Percentiles rank a stretch among this genome's conserved stretches.
These are phyloP conservation scores for Boletus pseudopeckii DNA, from an alignment of 768 basidiomycete genomes.

Conservation along the genomic window DNA sequence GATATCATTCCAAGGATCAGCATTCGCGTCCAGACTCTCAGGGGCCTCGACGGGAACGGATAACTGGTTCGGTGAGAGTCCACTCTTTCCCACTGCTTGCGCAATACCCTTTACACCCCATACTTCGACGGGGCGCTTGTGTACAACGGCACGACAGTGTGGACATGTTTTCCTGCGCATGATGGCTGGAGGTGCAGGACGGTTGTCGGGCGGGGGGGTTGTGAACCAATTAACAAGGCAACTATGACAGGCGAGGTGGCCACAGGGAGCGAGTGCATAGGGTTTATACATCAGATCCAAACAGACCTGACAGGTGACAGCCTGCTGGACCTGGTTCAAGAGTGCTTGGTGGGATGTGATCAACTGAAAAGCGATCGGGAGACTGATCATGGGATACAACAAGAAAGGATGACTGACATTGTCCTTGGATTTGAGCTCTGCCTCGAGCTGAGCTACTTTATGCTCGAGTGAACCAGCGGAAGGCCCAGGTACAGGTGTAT, in stretches of 20 bases:
- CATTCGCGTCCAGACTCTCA: slow-evolving; percentile 21
- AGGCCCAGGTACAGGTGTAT: background rate
- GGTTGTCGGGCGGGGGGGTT: slow-evolving; percentile 34
- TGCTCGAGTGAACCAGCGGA: slow-evolving; percentile 10
- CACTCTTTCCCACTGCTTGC: slow-evolving; percentile 48
- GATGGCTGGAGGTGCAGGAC: slow-evolving; percentile 23
- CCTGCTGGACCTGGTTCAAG: slow-evolving; percentile 54
- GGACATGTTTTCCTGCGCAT: slow-evolving; percentile 42
- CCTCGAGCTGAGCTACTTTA: slow-evolving; percentile 39
- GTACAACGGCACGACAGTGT: slow-evolving; percentile 43
- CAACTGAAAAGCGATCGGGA: slow-evolving; percentile 33
- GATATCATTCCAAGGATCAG: slow-evolving; percentile 66
- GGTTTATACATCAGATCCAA: slow-evolving; percentile 71
- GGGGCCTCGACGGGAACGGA: slow-evolving; percentile 28
- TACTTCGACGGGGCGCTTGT: slow-evolving; percentile 44
- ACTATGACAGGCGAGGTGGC: slow-evolving; percentile 65
- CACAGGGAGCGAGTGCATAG: slow-evolving; percentile 72
- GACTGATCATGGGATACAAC: background rate
- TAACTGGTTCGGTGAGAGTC: slow-evolving; percentile 36
- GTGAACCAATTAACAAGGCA: slow-evolving; percentile 81
- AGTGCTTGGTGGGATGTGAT: slow-evolving; percentile 52
- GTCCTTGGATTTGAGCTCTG: slow-evolving; percentile 41
- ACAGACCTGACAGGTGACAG: slow-evolving; percentile 76
- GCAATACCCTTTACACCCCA: slow-evolving; percentile 50
- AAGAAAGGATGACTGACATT: slow-evolving; percentile 30